phyloP scores from a whole-genome alignment of 768 basidiomycete species.

The Russula ochroleuca region DNA sequence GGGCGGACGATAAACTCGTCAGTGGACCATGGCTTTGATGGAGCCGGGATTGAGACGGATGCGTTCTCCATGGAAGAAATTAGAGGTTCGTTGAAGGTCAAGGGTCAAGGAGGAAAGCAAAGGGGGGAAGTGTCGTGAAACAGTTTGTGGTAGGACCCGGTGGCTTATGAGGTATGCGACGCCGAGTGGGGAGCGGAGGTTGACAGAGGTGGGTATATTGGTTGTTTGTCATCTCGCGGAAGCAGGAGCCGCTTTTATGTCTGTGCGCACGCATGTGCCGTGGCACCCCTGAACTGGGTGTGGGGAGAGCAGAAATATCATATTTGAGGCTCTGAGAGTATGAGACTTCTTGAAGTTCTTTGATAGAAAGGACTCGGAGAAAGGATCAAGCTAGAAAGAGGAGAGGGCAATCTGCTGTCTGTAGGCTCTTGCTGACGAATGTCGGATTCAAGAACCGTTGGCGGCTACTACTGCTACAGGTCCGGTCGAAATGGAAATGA shows the following conservation, averaged over 20 bases:
- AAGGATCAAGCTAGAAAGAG: background rate
- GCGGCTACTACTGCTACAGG: too few relatives aligned
- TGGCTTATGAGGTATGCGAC: constrained; percentile 5
- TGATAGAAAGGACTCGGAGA: too few relatives aligned
- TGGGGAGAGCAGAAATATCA: background rate
- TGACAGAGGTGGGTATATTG: constrained; percentile 7
- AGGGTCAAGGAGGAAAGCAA: background rate
- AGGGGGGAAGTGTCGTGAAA: background rate
- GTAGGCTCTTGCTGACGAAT: constrained; percentile 19
- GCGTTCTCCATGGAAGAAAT: constrained; percentile 19
- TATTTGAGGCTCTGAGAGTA: too few relatives aligned
- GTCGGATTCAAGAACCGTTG: too few relatives aligned
- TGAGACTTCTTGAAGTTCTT: background rate
- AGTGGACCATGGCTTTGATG: constrained; percentile 3
- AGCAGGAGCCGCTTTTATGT: constrained; percentile 4
- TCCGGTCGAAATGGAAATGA: background rate
- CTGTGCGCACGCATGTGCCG: background rate
- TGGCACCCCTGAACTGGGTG: background rate
- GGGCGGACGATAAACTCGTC: constrained; percentile 23
- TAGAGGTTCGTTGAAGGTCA: background rate
- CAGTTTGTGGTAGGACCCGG: too few relatives aligned
- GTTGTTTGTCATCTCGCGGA: constrained; percentile 22
- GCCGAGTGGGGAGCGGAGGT: constrained; percentile 11
- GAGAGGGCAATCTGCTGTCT: background rate
- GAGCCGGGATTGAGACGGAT: constrained; percentile 2